Base-by-base conservation (phyloP, 208 protist species). In the Trichomonas gallinae region DNA sequence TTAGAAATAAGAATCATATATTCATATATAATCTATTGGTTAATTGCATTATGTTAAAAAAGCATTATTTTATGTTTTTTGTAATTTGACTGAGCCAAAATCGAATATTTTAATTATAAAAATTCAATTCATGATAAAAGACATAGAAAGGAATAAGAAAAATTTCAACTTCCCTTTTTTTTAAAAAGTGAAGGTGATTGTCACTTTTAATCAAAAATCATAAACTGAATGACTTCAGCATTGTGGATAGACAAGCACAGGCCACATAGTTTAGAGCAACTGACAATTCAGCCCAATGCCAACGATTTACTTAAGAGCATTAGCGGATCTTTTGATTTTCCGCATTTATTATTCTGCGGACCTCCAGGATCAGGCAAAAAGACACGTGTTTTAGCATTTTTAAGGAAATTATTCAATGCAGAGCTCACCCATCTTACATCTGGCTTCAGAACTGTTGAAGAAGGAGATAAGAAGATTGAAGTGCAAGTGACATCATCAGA, bases 211-310 rank as follows among this genome's bases (percentile, higher is more conserved):
- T 51, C 46, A 51, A 51, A 82, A 82, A 36, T 82, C 31, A 21
- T 42, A 85, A 40, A 85, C 11, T 42, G 11, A 85, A 85, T 85
- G 36, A n/a, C n/a, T n/a, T 42, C 1, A 0, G 81, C 83, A 10
- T 40, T 99, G 96, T 99, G 99, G 99, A 98, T 99, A 31, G 99
- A 99, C 97, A 99, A 99, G 97, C 98, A 99, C 97, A 98, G 99
- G n/a, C 99, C 99, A 34, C 98, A 98, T 45, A 98, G 97, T n/a
- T 97, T 99, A 1, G 98, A 98, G 21, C 97, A 99, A 81, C 97
- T 99, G 42, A 98, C 99, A 96, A 98, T 99, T 58, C 98, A 99
- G 97, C 97, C 98, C 3, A 46, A 96, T 99, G 9, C 98, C 98
- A 0, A 96, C 97, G 10, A 97, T 98, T 96, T 98, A 99, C 15